phyloP scores from a whole-genome alignment of 108 stramenopile genomes.

The Discostella pseudostelligera region DNA sequence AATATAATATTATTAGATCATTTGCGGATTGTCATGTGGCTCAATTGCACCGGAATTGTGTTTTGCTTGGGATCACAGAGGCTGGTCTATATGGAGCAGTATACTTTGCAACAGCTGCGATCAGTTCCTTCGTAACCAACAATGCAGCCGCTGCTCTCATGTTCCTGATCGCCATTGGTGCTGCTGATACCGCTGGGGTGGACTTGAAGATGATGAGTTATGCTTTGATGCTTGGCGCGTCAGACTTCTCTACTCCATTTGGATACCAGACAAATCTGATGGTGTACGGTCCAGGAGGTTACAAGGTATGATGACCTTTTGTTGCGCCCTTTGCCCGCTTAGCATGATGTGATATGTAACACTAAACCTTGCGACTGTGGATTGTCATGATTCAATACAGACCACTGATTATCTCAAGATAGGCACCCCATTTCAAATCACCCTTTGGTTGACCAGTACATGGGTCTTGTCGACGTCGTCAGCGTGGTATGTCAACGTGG shows the following conservation, averaged over 20 bases:
- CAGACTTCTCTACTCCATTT: slow-evolving; percentile 80
- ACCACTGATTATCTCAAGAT: slow-evolving; percentile 2
- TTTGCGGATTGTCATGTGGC: slow-evolving; percentile 54
- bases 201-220: slow-evolving; percentile 68
- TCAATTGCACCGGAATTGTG: slow-evolving; percentile 38
- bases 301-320: slow-evolving; percentile 37
- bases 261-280: slow-evolving; percentile 79
- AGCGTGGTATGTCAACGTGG: too few relatives aligned
- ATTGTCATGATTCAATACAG: not conserved
- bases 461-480: too few relatives aligned
- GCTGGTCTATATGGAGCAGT: slow-evolving; percentile 80
- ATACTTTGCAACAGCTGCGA: slow-evolving; percentile 79
- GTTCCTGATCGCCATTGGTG: slow-evolving; percentile 56
- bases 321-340: not conserved
- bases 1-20: slow-evolving; percentile 49
- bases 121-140: slow-evolving; percentile 82
- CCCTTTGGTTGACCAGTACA: slow-evolving; percentile 2
- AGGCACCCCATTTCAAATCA: slow-evolving; percentile 1
- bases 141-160: slow-evolving; percentile 78
- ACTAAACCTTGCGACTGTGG: not conserved
- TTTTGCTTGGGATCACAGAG: not conserved
- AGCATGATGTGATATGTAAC: not conserved
- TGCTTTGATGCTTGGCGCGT: slow-evolving; percentile 77
- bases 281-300: slow-evolving; percentile 81
- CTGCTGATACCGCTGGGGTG: slow-evolving; percentile 56